These are phyloP conservation scores for Vanilla planifolia DNA, from an alignment of 106 monocot genomes.

Conservation along the genomic window DNA sequence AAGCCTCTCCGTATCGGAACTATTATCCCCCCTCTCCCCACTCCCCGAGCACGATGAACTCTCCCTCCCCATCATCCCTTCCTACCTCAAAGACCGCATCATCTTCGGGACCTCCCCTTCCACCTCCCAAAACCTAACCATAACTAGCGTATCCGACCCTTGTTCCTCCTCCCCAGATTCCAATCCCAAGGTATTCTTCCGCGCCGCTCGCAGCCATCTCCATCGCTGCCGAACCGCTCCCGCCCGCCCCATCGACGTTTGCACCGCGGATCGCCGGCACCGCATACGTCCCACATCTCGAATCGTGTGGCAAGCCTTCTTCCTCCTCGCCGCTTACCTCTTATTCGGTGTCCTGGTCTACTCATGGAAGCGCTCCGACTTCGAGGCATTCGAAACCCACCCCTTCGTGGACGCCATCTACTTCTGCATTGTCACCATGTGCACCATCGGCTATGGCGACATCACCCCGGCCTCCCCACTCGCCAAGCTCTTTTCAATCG, in stretches of 20 bases:
- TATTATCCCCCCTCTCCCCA: conserved; percentile 26
- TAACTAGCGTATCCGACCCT: conserved; percentile 6
- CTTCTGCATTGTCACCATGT: conserved; percentile 95
- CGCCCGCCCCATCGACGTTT: conserved; percentile 33
- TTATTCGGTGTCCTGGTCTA: conserved; percentile 57
- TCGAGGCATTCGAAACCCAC: conserved; percentile 42
- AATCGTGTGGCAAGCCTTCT: conserved; percentile 39
- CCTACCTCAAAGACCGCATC: conserved; percentile 48
- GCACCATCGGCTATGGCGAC: conserved; percentile 94
- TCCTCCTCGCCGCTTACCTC: conserved; percentile 64
- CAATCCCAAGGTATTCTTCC: background rate
- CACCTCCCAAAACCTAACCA: background rate
- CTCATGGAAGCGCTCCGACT: conserved; percentile 35
- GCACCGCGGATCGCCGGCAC: background rate
- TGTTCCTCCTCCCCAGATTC: background rate
- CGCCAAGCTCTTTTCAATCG: conserved; percentile 79
- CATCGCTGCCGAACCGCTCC: conserved; percentile 80
- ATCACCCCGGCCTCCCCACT: conserved; percentile 67
- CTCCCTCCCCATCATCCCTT: conserved; percentile 17
- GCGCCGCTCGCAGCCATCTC: conserved; percentile 25
- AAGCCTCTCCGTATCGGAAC: background rate
- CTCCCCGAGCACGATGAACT: conserved; percentile 59
- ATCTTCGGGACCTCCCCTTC: conserved; percentile 45
- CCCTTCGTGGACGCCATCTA: conserved; percentile 79
- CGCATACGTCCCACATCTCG: background rate